A percentile compares a stretch with the other conserved stretches of the same genome.
Evolutionary conservation across 805 yeast genomes (phyloP).

Genomic region (Pichia nanzhaoensis): DNA sequence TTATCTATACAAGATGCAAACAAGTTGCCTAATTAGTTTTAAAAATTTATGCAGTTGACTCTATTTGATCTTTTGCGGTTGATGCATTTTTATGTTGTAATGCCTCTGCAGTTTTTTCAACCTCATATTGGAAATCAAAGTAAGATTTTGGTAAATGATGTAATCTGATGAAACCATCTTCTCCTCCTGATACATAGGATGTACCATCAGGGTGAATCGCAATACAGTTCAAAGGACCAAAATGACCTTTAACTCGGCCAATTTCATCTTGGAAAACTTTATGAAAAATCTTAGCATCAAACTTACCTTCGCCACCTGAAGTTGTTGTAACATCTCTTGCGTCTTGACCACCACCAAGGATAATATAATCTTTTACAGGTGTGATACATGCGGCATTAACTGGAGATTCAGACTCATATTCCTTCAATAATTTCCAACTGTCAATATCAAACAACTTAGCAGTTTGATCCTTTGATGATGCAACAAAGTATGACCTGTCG

Average conservation of each 20-base stretch:
- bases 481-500: slow-evolving; percentile 84
- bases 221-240: slow-evolving; percentile 94
- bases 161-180: slow-evolving; percentile 94
- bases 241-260: slow-evolving; percentile 96
- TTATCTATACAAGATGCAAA: not conserved
- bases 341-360: slow-evolving; percentile 98
- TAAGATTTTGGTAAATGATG: slow-evolving; percentile 90
- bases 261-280: slow-evolving; percentile 92
- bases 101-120: slow-evolving; percentile 67
- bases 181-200: slow-evolving; percentile 95
- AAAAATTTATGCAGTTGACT: slow-evolving; percentile 6
- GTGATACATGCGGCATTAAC: slow-evolving; percentile 94
- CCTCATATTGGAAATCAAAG: slow-evolving; percentile 89
- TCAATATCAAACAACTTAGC: slow-evolving; percentile 77
- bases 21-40: not conserved
- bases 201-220: slow-evolving; percentile 94
- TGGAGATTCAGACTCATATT: slow-evolving; percentile 83
- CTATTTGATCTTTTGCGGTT: slow-evolving; percentile 5
- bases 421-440: slow-evolving; percentile 62
- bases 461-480: slow-evolving; percentile 87
- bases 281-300: slow-evolving; percentile 94
- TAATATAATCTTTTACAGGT: slow-evolving; percentile 84
- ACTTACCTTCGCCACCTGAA: slow-evolving; percentile 85
- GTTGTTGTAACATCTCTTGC: slow-evolving; percentile 99
- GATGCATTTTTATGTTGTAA: slow-evolving; percentile 2